Evolutionary conservation across 2,329 filamentous ascomycete species (phyloP).

Genomic region (Colletotrichum costaricense): DNA sequence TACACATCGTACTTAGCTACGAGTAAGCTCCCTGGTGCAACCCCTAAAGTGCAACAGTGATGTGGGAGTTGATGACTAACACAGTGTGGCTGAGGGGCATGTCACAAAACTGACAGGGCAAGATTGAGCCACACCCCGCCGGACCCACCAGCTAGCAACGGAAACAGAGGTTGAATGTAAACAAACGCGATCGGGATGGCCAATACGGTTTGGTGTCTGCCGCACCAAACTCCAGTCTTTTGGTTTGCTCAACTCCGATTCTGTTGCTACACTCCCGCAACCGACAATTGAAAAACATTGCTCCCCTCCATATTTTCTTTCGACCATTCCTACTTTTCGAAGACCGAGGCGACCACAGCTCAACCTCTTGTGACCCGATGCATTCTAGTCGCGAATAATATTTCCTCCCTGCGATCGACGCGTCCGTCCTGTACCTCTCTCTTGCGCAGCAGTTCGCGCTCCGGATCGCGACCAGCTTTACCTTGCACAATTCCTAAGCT

Average conservation of each 20-base stretch:
- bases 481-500: not conserved
- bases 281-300: slow-evolving; percentile 4
- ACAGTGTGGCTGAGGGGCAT: not conserved
- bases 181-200: slow-evolving; percentile 36
- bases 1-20: too few species aligned
- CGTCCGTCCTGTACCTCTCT: slow-evolving; percentile 9
- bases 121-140: slow-evolving; percentile 23
- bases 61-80: too few species aligned
- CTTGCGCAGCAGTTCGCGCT: slow-evolving; percentile 11
- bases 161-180: slow-evolving; percentile 35
- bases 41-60: too few species aligned
- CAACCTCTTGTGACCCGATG: slow-evolving; percentile 17
- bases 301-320: slow-evolving; percentile 10
- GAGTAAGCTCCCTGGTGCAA: too few species aligned
- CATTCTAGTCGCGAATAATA: slow-evolving; percentile 29
- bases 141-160: slow-evolving; percentile 36
- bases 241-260: slow-evolving; percentile 14
- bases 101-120: too few species aligned
- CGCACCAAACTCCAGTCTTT: slow-evolving; percentile 9
- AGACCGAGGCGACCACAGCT: not conserved
- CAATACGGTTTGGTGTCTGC: slow-evolving; percentile 23
- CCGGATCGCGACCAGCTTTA: slow-evolving; percentile 7
- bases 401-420: slow-evolving; percentile 32
- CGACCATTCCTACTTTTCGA: slow-evolving; percentile 11
- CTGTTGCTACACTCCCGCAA: not conserved